Percentiles rank a stretch among this genome's conserved stretches.
These are phyloP conservation scores for Epicoccum sorghinum DNA, from an alignment of 2,329 filamentous ascomycete genomes.

Conservation along the genomic window DNA sequence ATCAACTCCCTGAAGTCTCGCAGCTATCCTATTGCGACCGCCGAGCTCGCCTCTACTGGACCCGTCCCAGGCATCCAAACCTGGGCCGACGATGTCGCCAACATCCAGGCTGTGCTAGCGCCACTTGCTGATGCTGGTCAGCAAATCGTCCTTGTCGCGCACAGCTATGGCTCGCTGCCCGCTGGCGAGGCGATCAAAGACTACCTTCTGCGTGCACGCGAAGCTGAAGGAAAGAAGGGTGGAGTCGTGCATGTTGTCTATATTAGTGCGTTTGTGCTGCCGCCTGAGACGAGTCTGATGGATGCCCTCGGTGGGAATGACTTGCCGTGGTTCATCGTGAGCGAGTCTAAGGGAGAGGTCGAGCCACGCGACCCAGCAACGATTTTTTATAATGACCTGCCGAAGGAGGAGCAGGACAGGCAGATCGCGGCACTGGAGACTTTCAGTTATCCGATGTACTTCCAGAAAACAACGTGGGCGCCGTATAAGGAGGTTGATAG, in stretches of 20 bases:
- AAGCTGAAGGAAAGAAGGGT: neutral
- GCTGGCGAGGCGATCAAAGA: neutral
- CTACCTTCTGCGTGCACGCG: neutral
- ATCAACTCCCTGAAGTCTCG: neutral
- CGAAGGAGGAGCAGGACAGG: neutral
- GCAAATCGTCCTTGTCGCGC: neutral
- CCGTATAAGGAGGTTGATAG: neutral
- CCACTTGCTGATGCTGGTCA: neutral
- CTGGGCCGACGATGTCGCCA: neutral
- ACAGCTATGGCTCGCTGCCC: constrained; percentile 5
- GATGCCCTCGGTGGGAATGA: neutral
- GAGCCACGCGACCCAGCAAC: neutral
- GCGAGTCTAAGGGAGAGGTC: neutral
- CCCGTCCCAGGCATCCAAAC: neutral
- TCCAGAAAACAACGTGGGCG: constrained; percentile 8
- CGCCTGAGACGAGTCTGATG: neutral
- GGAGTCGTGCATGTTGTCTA: neutral
- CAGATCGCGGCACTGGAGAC: neutral
- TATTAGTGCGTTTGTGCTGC: neutral
- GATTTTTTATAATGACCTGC: constrained; percentile 2
- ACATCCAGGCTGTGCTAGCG: neutral
- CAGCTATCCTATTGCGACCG: constrained; percentile 4
- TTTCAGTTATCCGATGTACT: constrained; percentile 1
- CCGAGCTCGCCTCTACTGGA: neutral
- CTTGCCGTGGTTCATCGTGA: neutral